Conservation (phyloP, 352 stramenopile genomes). For the Globisporangium sylvaticum region DNA sequence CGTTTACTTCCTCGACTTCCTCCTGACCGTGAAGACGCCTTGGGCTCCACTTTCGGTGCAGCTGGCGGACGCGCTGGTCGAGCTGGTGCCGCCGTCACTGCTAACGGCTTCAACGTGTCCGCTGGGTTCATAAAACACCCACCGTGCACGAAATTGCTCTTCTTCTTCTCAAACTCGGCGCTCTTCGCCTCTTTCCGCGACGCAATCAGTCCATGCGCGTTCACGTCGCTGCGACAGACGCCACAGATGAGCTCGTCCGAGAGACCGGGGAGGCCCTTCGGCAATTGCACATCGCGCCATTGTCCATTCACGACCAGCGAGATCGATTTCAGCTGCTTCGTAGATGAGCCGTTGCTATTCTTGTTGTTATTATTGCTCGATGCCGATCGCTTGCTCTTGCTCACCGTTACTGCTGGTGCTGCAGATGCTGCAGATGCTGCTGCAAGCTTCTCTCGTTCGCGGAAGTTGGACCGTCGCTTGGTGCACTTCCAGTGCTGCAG, state of each 20-base stretch:
- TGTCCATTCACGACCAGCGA: slow-evolving; percentile 48
- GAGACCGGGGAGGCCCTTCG: slow-evolving; percentile 45
- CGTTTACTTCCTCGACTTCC: slow-evolving; percentile 3
- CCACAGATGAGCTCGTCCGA: slow-evolving; percentile 54
- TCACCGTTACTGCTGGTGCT: background rate
- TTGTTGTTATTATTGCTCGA: background rate
- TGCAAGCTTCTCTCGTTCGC: slow-evolving; percentile 20
- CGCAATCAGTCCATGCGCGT: slow-evolving; percentile 49
- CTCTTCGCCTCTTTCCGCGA: slow-evolving; percentile 46
- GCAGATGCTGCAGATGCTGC: slow-evolving; percentile 15
- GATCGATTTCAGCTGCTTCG: slow-evolving; percentile 59
- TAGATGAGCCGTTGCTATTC: slow-evolving; percentile 17
- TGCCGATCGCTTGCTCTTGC: background rate
- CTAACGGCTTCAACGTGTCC: slow-evolving; percentile 7
- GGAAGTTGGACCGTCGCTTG: slow-evolving; percentile 39
- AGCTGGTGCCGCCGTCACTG: background rate
- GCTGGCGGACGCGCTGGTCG: background rate
- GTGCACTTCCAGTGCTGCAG: slow-evolving; percentile 79
- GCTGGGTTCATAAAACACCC: slow-evolving; percentile 59
- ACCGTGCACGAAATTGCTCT: slow-evolving; percentile 55
- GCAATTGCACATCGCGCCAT: slow-evolving; percentile 52
- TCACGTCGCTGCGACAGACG: slow-evolving; percentile 45
- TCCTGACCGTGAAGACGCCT: slow-evolving; percentile 4
- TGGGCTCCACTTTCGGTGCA: slow-evolving; percentile 7
- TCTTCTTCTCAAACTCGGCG: slow-evolving; percentile 51